A percentile compares a stretch with the other conserved stretches of the same genome.
phyloP scores from a whole-genome alignment of 768 basidiomycete genomes.

The Trametes cingulata region DNA sequence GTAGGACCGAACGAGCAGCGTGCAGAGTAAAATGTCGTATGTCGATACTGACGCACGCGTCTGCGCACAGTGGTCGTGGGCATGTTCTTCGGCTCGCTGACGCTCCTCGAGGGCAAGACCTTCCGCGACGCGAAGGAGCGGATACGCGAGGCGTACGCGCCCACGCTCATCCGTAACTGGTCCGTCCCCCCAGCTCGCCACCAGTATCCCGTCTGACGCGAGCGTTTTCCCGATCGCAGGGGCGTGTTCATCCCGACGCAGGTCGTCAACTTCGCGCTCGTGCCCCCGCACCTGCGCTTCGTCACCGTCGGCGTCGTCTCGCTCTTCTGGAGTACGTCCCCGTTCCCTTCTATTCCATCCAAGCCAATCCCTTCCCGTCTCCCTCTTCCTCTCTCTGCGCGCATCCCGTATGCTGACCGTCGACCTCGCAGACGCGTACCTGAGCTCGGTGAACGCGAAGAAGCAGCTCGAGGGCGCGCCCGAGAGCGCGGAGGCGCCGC shows the following conservation, averaged over 20 bases:
- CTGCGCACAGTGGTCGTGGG: slow-evolving; percentile 41
- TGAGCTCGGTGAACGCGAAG: slow-evolving; percentile 32
- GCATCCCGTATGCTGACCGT: not conserved
- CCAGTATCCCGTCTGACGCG: too few relatives aligned
- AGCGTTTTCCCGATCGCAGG: slow-evolving; percentile 41
- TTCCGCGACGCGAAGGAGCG: slow-evolving; percentile 50
- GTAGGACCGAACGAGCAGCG: too few relatives aligned
- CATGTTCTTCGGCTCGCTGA: slow-evolving; percentile 75
- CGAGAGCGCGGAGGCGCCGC: not conserved
- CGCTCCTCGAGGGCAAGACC: slow-evolving; percentile 75
- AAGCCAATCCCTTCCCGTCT: not conserved
- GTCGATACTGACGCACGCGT: not conserved
- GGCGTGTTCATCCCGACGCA: slow-evolving; percentile 76
- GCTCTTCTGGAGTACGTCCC: slow-evolving; percentile 76
- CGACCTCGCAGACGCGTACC: slow-evolving; percentile 30
- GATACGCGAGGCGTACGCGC: slow-evolving; percentile 61
- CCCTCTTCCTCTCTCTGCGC: not conserved
- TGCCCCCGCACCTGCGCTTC: slow-evolving; percentile 78
- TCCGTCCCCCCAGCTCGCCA: slow-evolving; percentile 32
- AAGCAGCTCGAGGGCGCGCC: slow-evolving; percentile 13
- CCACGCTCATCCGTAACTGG: slow-evolving; percentile 80
- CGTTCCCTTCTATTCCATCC: not conserved
- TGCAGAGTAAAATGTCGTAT: too few relatives aligned
- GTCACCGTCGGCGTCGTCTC: slow-evolving; percentile 74
- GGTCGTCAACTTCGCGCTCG: slow-evolving; percentile 73